Evolutionary conservation across 2,329 filamentous ascomycete species (phyloP).

Genomic region (Celoporthe dispersa): DNA sequence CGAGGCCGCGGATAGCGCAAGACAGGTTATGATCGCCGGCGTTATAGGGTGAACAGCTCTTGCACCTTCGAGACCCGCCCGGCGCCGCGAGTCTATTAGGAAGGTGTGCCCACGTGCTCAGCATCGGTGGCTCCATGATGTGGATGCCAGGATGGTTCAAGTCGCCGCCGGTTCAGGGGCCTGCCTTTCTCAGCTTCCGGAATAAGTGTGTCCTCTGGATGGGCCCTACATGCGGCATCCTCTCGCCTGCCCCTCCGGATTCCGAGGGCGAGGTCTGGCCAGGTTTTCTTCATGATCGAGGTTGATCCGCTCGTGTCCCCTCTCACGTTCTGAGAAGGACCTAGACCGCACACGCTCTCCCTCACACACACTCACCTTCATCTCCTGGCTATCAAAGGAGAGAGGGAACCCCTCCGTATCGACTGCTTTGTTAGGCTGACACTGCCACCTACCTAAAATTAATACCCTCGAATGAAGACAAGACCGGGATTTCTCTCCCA

Average conservation of each 20-base stretch:
- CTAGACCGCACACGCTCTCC: neutral
- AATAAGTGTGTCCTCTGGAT: neutral
- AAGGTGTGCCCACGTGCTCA: slow-evolving; percentile 15
- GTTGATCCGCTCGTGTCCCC: neutral
- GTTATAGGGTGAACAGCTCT: neutral
- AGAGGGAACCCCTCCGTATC: neutral
- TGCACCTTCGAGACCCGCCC: neutral
- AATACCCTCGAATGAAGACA: neutral
- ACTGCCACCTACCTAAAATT: neutral
- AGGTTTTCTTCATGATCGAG: neutral
- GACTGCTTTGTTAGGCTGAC: neutral
- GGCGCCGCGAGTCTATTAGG: slow-evolving; percentile 9
- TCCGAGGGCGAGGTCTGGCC: neutral
- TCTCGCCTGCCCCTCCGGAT: neutral
- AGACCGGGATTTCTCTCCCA: neutral
- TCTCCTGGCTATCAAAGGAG: neutral
- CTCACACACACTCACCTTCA: neutral
- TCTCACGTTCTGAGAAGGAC: neutral
- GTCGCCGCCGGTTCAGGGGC: neutral
- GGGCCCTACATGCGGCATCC: neutral
- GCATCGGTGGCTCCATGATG: neutral
- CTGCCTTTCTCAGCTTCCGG: neutral
- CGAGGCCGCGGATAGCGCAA: slow-evolving; percentile 1
- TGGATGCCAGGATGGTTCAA: slow-evolving; percentile 1
- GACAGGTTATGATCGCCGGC: slow-evolving; percentile 14